Base-by-base conservation (phyloP, 2,329 filamentous ascomycete genomes). In the Aspergillus floridensis region DNA sequence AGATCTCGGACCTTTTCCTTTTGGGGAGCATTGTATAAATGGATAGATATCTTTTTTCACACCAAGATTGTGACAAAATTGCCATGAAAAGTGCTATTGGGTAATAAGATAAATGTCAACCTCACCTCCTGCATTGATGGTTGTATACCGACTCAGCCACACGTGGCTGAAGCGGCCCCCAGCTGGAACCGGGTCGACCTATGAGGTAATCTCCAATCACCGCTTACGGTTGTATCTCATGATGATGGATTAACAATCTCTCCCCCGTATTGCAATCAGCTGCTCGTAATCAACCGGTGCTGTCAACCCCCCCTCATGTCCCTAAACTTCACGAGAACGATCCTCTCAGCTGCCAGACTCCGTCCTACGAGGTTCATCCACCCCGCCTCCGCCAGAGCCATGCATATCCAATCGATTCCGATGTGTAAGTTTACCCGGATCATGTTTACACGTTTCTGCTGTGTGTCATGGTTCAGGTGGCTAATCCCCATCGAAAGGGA, bases 371-470 rank as follows among this genome's bases (percentile, higher is more conserved):
- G 59, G 56, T 56, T 29, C 26, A 29, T 14, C 53, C 31, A 57
- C 49, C 49, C 49, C 12, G 31, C 57, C 7, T 8, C 52, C 50
- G 19, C 29, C 52, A 70, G 73, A 72, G 64, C 68, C 58, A 82
- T 82, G 80, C 80, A 82, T 77, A 74, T 82, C 63, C 76, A 79
- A 64, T 80, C 80, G 46, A 81, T 82, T 74, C 80, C 80, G 19
- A 82, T 82, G 80, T 82, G 80, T 82, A 76, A 63, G 79, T 72
- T 10, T 12, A 50, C 29, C 16, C 38, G 16, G 7, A 46, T 22
- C 22, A 22, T 35, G 12, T 41, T 57, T 50, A 12, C 22, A 38
- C 8, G 12, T n/a, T 2, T 35, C 24, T 26, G 8, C 11, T 44
- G 16, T 24, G 19, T 19, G 22, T 22, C 22, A 41, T 32, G 8